These are phyloP conservation scores for Alternaria metachromatica DNA, from an alignment of 2,329 filamentous ascomycete species.

Conservation along the genomic window DNA sequence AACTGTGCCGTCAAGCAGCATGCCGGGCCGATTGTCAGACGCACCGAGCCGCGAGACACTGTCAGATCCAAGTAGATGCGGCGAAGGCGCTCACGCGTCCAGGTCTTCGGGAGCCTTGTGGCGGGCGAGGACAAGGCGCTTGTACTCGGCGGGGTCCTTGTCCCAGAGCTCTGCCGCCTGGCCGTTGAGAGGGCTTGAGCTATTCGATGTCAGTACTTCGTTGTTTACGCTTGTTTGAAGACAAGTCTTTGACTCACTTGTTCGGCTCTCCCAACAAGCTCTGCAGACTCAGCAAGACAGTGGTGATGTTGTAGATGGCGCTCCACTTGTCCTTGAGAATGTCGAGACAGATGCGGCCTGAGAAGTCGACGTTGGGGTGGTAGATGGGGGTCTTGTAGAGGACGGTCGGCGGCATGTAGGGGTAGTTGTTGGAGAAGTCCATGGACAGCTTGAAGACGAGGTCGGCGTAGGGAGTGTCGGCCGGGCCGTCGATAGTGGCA, in stretches of 20 bases:
- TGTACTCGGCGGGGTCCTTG: constrained; percentile 83
- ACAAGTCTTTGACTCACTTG: constrained; percentile 70
- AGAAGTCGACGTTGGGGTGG: constrained; percentile 98
- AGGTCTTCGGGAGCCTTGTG: constrained; percentile 61
- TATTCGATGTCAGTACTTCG: constrained; percentile 49
- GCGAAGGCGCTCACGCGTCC: constrained; percentile 26
- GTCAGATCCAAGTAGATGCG: neutral
- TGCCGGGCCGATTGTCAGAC: constrained; percentile 6
- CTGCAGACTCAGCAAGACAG: constrained; percentile 89
- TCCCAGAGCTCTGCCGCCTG: constrained; percentile 98
- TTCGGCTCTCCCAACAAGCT: constrained; percentile 96
- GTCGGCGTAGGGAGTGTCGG: constrained; percentile 87
- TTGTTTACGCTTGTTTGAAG: neutral
- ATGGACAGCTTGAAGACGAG: constrained; percentile 93
- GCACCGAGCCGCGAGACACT: constrained; percentile 8
- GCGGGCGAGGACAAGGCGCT: constrained; percentile 71
- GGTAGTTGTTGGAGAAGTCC: constrained; percentile 89
- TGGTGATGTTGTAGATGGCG: constrained; percentile 95
- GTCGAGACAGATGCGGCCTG: constrained; percentile 93
- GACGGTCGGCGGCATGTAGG: constrained; percentile 87
- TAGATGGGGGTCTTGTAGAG: constrained; percentile 99
- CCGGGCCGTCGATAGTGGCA: constrained; percentile 89
- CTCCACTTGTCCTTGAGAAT: constrained; percentile 99
- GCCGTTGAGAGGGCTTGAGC: constrained; percentile 91
- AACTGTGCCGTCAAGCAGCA: constrained; percentile 6